Evolutionary conservation across 257 asterid genomes (phyloP).

Genomic region (Vinca minor): DNA sequence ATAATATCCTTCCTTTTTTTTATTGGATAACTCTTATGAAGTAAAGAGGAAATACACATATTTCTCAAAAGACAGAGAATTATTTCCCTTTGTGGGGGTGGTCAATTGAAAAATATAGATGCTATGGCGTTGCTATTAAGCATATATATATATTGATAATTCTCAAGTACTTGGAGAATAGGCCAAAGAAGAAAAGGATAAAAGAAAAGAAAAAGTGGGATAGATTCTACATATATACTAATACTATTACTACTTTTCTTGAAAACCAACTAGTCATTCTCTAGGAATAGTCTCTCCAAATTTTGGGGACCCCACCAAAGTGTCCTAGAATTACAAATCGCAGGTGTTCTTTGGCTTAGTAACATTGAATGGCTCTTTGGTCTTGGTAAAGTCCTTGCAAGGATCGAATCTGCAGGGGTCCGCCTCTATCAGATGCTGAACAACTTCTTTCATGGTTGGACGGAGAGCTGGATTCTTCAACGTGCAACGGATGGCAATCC

Average conservation of each 20-base stretch:
- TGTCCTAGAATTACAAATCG: conserved; percentile 16
- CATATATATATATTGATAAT: conserved; percentile 22
- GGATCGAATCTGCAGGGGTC: conserved; percentile 57
- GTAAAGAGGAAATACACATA: conserved; percentile 13
- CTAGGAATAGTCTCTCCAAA: conserved; percentile 5
- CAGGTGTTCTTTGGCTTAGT: conserved; percentile 22
- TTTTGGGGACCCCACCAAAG: conserved; percentile 14
- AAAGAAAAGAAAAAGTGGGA: conserved; percentile 11
- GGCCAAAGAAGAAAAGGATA: conserved; percentile 19
- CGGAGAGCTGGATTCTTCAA: conserved; percentile 52
- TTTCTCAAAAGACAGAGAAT: conserved; percentile 19
- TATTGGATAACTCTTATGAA: conserved; percentile 24
- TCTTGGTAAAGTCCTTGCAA: conserved; percentile 34
- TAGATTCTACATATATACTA: conserved; percentile 19
- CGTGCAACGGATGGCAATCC: conserved; percentile 78
- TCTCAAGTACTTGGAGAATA: conserved; percentile 30
- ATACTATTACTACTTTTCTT: conserved; percentile 6
- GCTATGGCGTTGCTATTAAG: conserved; percentile 33
- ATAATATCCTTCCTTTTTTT: conserved; percentile 18
- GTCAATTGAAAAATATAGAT: conserved; percentile 30
- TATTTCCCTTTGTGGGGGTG: conserved; percentile 24
- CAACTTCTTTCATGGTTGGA: conserved; percentile 78
- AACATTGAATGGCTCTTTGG: conserved; percentile 20
- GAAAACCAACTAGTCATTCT: conserved; percentile 7
- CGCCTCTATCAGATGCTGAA: conserved; percentile 63